phyloP scores from a whole-genome alignment of 148 eudicot genomes.

The Tetragonia tetragonoides region DNA sequence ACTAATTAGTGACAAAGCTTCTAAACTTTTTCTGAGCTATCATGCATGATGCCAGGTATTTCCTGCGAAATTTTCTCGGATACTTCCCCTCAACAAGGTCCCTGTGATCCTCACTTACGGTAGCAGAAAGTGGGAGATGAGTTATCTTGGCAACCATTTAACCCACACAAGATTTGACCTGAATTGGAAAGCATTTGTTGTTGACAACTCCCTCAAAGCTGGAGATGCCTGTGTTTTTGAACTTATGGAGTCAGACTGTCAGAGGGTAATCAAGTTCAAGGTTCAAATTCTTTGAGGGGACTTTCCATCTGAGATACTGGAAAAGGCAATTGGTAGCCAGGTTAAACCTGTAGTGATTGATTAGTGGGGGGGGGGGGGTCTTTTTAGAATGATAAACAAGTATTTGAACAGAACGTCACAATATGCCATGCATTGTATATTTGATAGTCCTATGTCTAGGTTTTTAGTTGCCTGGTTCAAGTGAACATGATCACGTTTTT shows the following conservation, averaged over 20 bases:
- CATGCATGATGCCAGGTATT: constrained; percentile 16
- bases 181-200: constrained; percentile 37
- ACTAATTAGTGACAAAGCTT: neutral
- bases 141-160: constrained; percentile 17
- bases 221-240: constrained; percentile 55
- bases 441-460: too few species aligned
- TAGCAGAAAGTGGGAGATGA: constrained; percentile 40
- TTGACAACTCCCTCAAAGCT: constrained; percentile 34
- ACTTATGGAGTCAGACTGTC: constrained; percentile 22
- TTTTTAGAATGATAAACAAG: too few species aligned
- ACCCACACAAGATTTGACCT: constrained; percentile 18
- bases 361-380: too few species aligned
- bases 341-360: constrained; percentile 28
- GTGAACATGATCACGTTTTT: too few species aligned
- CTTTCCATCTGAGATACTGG: constrained; percentile 25
- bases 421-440: too few species aligned
- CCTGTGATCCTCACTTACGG: constrained; percentile 32
- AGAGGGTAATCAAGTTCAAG: constrained; percentile 20
- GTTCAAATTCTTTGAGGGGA: constrained; percentile 45
- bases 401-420: too few species aligned
- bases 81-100: constrained; percentile 27
- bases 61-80: constrained; percentile 25
- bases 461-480: too few species aligned
- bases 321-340: neutral
- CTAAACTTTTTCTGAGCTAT: neutral